Evolutionary conservation across 2,329 filamentous ascomycete genomes (phyloP).

Genomic region (Alternaria novae-zelandiae): DNA sequence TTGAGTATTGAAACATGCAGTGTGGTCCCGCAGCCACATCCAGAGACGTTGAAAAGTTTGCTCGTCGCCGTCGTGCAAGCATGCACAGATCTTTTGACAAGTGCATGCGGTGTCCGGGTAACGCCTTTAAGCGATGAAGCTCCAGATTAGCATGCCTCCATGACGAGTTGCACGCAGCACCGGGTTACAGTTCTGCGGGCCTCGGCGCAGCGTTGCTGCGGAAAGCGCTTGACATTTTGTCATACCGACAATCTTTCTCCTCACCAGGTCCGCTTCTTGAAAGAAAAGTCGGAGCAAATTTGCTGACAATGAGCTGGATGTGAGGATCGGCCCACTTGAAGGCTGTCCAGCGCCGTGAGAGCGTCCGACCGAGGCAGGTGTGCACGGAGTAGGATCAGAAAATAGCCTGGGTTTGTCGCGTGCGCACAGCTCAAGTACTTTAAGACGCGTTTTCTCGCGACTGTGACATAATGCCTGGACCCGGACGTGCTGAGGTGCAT

Average conservation of each 20-base stretch:
- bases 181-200: constrained; percentile 15
- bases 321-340: constrained; percentile 26
- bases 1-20: constrained; percentile 38
- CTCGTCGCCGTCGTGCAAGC: constrained; percentile 30
- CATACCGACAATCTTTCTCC: constrained; percentile 22
- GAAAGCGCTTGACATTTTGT: constrained; percentile 24
- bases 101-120: constrained; percentile 31
- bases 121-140: constrained; percentile 31
- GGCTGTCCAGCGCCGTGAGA: constrained; percentile 24
- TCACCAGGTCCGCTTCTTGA: constrained; percentile 21
- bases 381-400: constrained; percentile 34
- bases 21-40: constrained; percentile 26
- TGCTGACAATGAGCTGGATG: constrained; percentile 23
- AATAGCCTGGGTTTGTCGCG: constrained; percentile 40
- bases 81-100: constrained; percentile 36
- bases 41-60: constrained; percentile 40
- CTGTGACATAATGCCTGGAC: constrained; percentile 34
- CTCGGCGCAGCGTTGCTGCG: constrained; percentile 21
- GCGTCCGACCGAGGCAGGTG: constrained; percentile 19
- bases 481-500: constrained; percentile 29
- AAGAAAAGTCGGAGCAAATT: constrained; percentile 35
- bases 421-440: constrained; percentile 36
- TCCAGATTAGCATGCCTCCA: constrained; percentile 24
- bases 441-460: constrained; percentile 43
- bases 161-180: constrained; percentile 25